phyloP scores from a whole-genome alignment of 495 filamentous ascomycete genomes.

The Penicillium salamii region DNA sequence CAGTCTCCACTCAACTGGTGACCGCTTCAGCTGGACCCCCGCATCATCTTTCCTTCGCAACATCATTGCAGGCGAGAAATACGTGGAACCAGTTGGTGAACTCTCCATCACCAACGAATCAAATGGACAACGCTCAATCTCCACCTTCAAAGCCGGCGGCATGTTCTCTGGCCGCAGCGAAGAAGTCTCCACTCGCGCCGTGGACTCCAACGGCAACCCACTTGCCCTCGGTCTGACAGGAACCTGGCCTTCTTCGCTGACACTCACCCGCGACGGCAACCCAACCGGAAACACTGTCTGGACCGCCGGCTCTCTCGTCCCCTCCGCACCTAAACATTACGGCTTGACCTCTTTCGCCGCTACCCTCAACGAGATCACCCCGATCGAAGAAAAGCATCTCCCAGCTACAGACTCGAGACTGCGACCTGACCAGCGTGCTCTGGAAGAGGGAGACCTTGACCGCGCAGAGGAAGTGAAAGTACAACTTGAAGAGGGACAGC shows the following conservation, averaged over 20 bases:
- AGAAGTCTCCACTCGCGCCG: constrained; percentile 74
- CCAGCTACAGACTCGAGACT: constrained; percentile 80
- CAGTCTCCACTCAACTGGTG: constrained; percentile 64
- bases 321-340: constrained; percentile 72
- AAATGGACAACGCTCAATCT: constrained; percentile 71
- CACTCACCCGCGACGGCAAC: constrained; percentile 56
- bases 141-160: constrained; percentile 87
- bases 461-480: constrained; percentile 80
- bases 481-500: constrained; percentile 80
- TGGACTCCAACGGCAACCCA: constrained; percentile 59
- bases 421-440: constrained; percentile 87
- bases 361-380: constrained; percentile 80
- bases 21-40: constrained; percentile 78
- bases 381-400: constrained; percentile 66
- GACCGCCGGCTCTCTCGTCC: constrained; percentile 71
- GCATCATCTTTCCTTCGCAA: constrained; percentile 91
- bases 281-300: constrained; percentile 64
- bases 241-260: constrained; percentile 78
- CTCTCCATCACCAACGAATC: constrained; percentile 81
- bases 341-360: constrained; percentile 87
- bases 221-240: constrained; percentile 65
- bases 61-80: constrained; percentile 97
- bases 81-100: constrained; percentile 88
- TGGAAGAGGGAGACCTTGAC: constrained; percentile 80
- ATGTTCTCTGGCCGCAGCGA: constrained; percentile 96